Evolutionary conservation across 2,329 filamentous ascomycete genomes (phyloP), one percentile per base, ranked within the genome.

Genomic region (Plenodomus biglobosus): DNA sequence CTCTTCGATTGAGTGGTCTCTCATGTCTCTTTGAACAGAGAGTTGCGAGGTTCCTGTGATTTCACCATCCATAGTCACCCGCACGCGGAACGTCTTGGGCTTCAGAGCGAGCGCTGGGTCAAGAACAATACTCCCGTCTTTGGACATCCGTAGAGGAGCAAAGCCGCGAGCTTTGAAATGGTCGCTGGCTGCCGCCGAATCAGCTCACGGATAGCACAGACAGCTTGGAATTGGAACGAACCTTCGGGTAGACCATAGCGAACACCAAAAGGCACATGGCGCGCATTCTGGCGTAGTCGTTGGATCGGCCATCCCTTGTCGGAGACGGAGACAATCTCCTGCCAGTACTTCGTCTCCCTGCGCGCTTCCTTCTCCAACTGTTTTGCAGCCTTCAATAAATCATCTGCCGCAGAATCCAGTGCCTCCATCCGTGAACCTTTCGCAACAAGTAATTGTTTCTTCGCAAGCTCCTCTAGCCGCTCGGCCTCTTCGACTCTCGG

Each of bases 181-280:
- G 11, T 76, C 74, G 15, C 77, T 76, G 41, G 83, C 81, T 79
- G 39, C 11, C 32, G 2, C 27, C 50, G 57, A 15, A 45, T 57
- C 40, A 57, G 45, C 42, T 17, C 15, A 17, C 16, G 15, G 18
- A 42, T n/a, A 7, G 16, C 5, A 20, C 8, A 8, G n/a, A 13
- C 8, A 4, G 11, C 37, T 27, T 19, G 34, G 22, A 34, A 32
- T 8, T 35, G 16, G 15, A 8, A 59, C 73, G 44, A 71, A 81
- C 81, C 81, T 76, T 96, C 92, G 11, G 87, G 80, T 65, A 95
- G 95, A 7, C 92, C 94, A 72, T 92, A 96, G 55, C 88, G 85
- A 30, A 97, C 92, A 17, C 87, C 91, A 41, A 97, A 78, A 0
- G 90, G 90, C 35, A 94, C 76, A 40, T 87, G 82, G 58, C 87